These are phyloP conservation scores for Termitomyces sp. DNA, from an alignment of 768 basidiomycete genomes.

Conservation along the genomic window DNA sequence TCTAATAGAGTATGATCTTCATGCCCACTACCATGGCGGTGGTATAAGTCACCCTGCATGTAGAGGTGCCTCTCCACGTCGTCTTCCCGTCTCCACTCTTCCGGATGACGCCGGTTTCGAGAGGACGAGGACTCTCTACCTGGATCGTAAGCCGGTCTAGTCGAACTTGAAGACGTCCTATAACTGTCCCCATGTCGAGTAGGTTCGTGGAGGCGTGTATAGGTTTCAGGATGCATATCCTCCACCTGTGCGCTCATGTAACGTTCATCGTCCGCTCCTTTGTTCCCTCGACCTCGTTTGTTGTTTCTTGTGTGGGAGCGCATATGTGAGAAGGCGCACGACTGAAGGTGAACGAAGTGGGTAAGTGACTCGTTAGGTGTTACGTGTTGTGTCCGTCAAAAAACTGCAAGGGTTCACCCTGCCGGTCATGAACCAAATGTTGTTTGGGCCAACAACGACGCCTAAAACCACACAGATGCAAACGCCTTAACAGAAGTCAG, in stretches of 20 bases:
- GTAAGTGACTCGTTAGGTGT: slow-evolving; percentile 20
- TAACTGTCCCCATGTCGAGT: slow-evolving; percentile 44
- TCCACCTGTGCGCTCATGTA: slow-evolving; percentile 45
- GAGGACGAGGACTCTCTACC: slow-evolving; percentile 50
- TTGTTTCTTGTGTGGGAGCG: slow-evolving; percentile 40
- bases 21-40: slow-evolving; percentile 37
- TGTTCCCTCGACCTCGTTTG: slow-evolving; percentile 49
- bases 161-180: slow-evolving; percentile 39
- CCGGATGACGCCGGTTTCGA: slow-evolving; percentile 46
- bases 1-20: slow-evolving; percentile 41
- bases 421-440: slow-evolving; percentile 5
- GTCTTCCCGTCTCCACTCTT: slow-evolving; percentile 45
- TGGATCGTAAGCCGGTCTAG: slow-evolving; percentile 36
- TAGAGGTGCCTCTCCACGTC: slow-evolving; percentile 41
- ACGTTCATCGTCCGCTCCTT: slow-evolving; percentile 44
- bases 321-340: slow-evolving; percentile 26
- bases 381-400: slow-evolving; percentile 26
- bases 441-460: slow-evolving; percentile 9
- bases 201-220: slow-evolving; percentile 43
- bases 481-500: not conserved
- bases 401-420: slow-evolving; percentile 29
- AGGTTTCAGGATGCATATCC: slow-evolving; percentile 47
- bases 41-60: slow-evolving; percentile 39
- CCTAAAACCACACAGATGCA: slow-evolving; percentile 14
- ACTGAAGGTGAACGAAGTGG: slow-evolving; percentile 19